Conservation (phyloP, 2,329 filamentous ascomycete species). For the Fusarium neocosmosporiellum region DNA sequence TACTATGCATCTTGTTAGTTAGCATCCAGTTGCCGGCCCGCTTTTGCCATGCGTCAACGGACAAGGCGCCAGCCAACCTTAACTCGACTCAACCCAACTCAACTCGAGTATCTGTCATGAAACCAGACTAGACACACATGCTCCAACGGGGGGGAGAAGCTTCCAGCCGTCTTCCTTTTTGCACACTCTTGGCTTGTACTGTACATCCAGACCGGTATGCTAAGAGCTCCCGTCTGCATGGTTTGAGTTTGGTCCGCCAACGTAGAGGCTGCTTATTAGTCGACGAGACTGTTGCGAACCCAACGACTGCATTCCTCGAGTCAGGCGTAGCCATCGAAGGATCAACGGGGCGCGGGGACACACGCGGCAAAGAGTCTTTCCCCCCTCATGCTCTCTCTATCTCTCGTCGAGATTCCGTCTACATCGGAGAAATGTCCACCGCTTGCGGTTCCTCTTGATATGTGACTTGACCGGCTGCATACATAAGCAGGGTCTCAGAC, state of each 20-base stretch:
- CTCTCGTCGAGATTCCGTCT: background rate
- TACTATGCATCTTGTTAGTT: background rate
- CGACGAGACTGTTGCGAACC: background rate
- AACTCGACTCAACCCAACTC: background rate
- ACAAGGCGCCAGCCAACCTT: background rate
- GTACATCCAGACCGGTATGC: background rate
- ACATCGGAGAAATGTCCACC: background rate
- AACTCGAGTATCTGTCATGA: background rate
- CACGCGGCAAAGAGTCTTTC: background rate
- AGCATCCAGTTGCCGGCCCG: background rate
- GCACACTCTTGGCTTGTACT: background rate
- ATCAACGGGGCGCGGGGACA: background rate
- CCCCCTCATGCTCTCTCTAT: background rate
- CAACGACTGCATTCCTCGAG: constrained; percentile 28
- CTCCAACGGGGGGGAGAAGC: background rate
- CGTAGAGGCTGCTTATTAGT: background rate
- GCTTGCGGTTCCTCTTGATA: background rate
- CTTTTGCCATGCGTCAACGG: background rate
- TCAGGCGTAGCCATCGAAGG: constrained; percentile 13
- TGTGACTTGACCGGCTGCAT: background rate
- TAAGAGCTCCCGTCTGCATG: background rate
- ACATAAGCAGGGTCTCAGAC: background rate
- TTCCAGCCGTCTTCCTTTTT: background rate
- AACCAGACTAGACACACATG: background rate
- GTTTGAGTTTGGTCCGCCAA: constrained; percentile 8